Conservation (phyloP, 2,329 filamentous ascomycete genomes). For the Xylariaceae sp. region DNA sequence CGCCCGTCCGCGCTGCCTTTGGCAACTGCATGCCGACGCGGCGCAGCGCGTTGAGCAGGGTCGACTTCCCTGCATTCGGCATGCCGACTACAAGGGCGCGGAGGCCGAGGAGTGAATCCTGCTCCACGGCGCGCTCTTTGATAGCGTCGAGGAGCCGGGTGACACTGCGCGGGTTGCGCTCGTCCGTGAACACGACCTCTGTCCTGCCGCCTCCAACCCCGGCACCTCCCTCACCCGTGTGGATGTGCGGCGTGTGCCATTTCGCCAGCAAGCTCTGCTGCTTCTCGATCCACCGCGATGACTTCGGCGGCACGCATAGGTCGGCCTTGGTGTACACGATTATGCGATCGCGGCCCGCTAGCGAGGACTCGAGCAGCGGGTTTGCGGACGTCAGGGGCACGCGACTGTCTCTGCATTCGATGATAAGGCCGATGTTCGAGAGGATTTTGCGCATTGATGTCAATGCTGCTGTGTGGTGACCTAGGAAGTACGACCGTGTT, state of each 20-base stretch:
- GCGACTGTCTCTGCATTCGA: constrained; percentile 93
- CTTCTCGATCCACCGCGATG: constrained; percentile 23
- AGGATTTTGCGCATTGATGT: constrained; percentile 78
- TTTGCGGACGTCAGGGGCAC: constrained; percentile 87
- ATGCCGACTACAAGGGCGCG: constrained; percentile 88
- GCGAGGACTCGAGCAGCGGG: constrained; percentile 74
- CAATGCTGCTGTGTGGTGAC: constrained; percentile 82
- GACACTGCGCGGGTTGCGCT: constrained; percentile 35
- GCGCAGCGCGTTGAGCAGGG: constrained; percentile 83
- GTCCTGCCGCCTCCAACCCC: constrained; percentile 11
- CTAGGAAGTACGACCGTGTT: constrained; percentile 87
- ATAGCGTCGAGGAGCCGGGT: constrained; percentile 45
- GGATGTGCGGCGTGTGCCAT: constrained; percentile 15
- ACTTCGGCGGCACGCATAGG: constrained; percentile 47
- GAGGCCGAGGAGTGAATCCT: constrained; percentile 69
- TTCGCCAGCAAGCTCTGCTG: constrained; percentile 20
- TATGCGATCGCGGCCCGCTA: constrained; percentile 69
- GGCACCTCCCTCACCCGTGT: neutral
- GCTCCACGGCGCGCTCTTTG: constrained; percentile 45
- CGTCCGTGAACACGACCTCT: constrained; percentile 43
- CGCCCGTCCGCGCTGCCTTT: constrained; percentile 78
- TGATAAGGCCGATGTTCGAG: constrained; percentile 75
- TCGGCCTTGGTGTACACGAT: constrained; percentile 91
- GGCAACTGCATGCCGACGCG: constrained; percentile 54
- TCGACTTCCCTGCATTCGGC: constrained; percentile 96